Percentiles rank a stretch among this genome's conserved stretches.
Conservation (phyloP, 768 basidiomycete species). For the Psilocybe sp. region DNA sequence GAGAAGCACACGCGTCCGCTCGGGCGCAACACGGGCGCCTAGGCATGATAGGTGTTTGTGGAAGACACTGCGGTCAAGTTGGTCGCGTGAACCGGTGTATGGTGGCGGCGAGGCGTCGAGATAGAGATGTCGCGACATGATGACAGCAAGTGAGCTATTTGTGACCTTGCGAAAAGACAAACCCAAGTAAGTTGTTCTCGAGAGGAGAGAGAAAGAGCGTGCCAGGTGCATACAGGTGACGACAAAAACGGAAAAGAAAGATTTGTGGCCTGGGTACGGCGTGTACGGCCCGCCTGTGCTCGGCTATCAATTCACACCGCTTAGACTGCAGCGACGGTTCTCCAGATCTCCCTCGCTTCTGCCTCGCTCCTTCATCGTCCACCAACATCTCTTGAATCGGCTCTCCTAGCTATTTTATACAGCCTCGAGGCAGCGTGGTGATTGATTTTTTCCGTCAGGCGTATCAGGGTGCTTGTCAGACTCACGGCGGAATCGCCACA, state of each 20-base stretch:
- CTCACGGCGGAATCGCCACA: too few species aligned
- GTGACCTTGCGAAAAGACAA: too few species aligned
- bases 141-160: background rate
- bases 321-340: too few species aligned
- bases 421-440: too few species aligned
- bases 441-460: too few species aligned
- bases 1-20: constrained; percentile 51
- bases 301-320: too few species aligned
- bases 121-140: constrained; percentile 36
- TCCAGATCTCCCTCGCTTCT: too few species aligned
- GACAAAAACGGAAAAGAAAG: background rate
- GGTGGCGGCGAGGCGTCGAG: constrained; percentile 39
- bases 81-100: constrained; percentile 47
- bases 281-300: background rate
- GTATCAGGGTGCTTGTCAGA: too few species aligned
- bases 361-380: too few species aligned
- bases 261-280: background rate
- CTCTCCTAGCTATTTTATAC: too few species aligned
- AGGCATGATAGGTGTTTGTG: constrained; percentile 63
- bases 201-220: constrained; percentile 7
- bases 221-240: constrained; percentile 15
- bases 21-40: constrained; percentile 60
- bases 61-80: constrained; percentile 66
- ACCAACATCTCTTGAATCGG: too few species aligned
- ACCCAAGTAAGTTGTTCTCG: background rate